phyloP scores from a whole-genome alignment of 495 filamentous ascomycete species.

The Cercophora scortea region DNA sequence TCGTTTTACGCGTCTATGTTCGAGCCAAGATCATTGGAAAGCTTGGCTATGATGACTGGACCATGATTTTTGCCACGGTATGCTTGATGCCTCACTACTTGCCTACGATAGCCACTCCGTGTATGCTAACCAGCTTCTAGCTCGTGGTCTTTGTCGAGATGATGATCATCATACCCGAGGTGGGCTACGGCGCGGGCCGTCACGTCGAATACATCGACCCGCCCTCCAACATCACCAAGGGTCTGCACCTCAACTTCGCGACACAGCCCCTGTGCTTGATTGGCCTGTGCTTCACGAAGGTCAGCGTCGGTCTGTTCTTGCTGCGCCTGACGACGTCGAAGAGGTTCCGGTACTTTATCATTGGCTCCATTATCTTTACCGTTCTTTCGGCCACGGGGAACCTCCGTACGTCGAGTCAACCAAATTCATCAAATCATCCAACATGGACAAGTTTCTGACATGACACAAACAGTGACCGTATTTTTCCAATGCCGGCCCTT shows the following conservation, averaged over 20 bases:
- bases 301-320: conserved; percentile 40
- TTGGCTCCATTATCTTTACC: too few species aligned
- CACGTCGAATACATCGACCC: conserved; percentile 27
- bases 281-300: conserved; percentile 36
- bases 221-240: conserved; percentile 13
- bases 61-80: conserved; percentile 18
- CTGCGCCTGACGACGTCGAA: conserved; percentile 31
- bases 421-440: too few species aligned
- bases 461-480: too few species aligned
- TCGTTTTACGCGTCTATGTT: too few species aligned
- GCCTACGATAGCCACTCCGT: neutral
- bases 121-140: neutral
- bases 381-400: too few species aligned
- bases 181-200: conserved; percentile 34
- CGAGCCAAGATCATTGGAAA: conserved; percentile 6
- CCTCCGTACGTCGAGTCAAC: too few species aligned
- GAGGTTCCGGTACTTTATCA: too few species aligned
- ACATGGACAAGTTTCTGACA: too few species aligned
- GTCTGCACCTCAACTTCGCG: conserved; percentile 38
- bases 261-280: conserved; percentile 34
- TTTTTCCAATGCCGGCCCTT: too few species aligned
- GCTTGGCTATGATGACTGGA: conserved; percentile 13
- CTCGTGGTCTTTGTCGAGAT: conserved; percentile 17
- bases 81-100: neutral
- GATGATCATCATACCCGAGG: conserved; percentile 29